Conservation (phyloP, 257 asterid genomes). For the Salvia miltiorrhiza region DNA sequence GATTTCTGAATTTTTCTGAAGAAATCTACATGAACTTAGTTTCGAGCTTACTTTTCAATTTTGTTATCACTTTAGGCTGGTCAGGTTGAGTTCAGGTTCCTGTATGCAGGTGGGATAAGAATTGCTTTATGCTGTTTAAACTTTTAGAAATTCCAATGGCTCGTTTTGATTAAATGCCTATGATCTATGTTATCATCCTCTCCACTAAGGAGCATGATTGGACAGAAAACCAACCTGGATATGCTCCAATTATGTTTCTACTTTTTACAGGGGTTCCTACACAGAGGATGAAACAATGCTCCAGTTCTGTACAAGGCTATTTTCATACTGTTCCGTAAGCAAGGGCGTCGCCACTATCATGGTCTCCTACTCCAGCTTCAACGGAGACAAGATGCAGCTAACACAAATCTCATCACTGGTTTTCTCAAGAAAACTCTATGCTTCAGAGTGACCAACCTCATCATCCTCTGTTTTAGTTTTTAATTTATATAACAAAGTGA, state of each 20-base stretch:
- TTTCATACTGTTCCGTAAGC: conserved; percentile 39
- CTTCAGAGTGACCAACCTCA: conserved; percentile 48
- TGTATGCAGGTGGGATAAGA: neutral
- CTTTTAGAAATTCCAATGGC: neutral
- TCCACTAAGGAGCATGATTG: neutral
- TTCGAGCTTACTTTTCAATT: neutral
- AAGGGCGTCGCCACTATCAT: conserved; percentile 45
- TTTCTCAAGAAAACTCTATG: conserved; percentile 37
- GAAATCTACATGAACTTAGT: neutral
- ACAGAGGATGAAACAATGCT: too few species aligned
- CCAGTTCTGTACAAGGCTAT: too few species aligned
- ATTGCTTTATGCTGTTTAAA: neutral
- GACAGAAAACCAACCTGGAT: conserved; percentile 25
- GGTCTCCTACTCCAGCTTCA: conserved; percentile 49
- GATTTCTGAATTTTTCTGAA: too few species aligned
- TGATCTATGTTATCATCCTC: neutral
- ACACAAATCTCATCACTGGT: conserved; percentile 32
- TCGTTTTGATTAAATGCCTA: neutral
- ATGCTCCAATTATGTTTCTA: conserved; percentile 46
- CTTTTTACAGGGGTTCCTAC: conserved; percentile 27
- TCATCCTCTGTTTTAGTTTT: neutral
- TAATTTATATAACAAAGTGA: neutral
- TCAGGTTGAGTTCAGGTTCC: neutral
- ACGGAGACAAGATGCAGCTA: conserved; percentile 46
- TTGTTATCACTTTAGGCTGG: neutral